A percentile compares a stretch with the other conserved stretches of the same genome.
Conservation (phyloP, 208 protist genomes). For the Novymonas esmeraldas region DNA sequence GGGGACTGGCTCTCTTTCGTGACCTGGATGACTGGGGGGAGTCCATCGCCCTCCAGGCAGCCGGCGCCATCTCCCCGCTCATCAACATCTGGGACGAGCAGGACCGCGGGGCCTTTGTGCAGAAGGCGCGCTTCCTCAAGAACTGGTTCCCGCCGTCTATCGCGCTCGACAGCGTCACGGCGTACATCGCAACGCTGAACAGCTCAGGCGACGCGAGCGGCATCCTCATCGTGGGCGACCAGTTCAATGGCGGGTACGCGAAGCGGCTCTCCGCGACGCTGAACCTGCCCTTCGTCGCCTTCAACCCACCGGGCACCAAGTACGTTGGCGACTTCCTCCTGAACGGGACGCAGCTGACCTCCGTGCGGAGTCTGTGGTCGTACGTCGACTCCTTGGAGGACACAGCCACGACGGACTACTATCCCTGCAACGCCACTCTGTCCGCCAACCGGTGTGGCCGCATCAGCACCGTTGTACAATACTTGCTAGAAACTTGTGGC, state of each 20-base stretch:
- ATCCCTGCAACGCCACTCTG: conserved; percentile 50
- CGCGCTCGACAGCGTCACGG: conserved; percentile 53
- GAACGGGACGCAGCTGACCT: conserved; percentile 63
- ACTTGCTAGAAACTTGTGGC: conserved; percentile 58
- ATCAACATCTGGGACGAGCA: conserved; percentile 77
- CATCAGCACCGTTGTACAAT: conserved; percentile 68
- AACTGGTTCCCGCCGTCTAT: conserved; percentile 63
- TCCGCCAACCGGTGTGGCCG: conserved; percentile 65
- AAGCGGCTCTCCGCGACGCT: conserved; percentile 65
- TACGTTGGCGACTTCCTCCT: conserved; percentile 36
- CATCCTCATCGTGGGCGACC: conserved; percentile 82
- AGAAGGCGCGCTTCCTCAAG: conserved; percentile 60
- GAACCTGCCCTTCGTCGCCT: conserved; percentile 66
- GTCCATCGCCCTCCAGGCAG: conserved; percentile 71
- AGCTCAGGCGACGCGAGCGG: conserved; percentile 12
- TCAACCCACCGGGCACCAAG: conserved; percentile 81
- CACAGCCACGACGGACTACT: conserved; percentile 51
- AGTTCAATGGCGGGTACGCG: conserved; percentile 91
- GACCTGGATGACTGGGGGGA: conserved; percentile 84
- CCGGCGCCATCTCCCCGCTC: conserved; percentile 67
- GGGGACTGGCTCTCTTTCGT: conserved; percentile 76
- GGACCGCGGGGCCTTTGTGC: conserved; percentile 56
- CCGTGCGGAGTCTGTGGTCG: conserved; percentile 63
- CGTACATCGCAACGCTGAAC: conserved; percentile 52
- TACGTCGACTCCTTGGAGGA: conserved; percentile 86